Base-by-base conservation (phyloP, 2,329 filamentous ascomycete genomes). In the Stachybotrys echinatus region DNA sequence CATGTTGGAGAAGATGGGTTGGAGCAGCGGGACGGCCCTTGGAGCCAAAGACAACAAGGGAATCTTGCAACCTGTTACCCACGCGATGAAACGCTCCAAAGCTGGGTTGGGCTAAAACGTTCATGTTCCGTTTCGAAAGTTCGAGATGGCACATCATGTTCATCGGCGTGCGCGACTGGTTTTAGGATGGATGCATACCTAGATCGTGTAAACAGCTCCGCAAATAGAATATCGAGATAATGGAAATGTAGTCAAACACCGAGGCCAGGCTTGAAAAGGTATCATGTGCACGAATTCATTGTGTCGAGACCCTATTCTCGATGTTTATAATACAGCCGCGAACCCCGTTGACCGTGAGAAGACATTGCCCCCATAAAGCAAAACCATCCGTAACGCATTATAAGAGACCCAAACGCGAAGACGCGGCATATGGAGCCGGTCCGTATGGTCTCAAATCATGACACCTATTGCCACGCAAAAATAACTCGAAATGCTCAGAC, bases 1-100 rank as follows among this genome's bases (percentile, higher is more conserved):
- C 3, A 88, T 99, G 83, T 71, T 99, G 55, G 90, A 95, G 71
- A 97, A 94, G 71, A 97, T 97, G 94, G 94, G 94, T 4, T 99
- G 94, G 92, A 88, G 81, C 53, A 86, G 79, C 48, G 94, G 94
- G 5, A 95, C 86, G 62, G 88, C 88, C 2, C 77, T 99, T 1
- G 94, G 94, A 48, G 83, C 88, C 12, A 64, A 75, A 1, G 84
- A 95, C 55, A 96, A 95, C 66, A 89, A 94, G 67, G 94, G 94
- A 27, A 94, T 96, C 48, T 69, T 95, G 55, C 83, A 89, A 53
- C 92, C 92, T 1, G 87, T 99, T 21, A 79, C 84, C 22, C 92
- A 96, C 55, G 82, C 94, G 22, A 87, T 99, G 58, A 96, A 95
- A 72, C 88, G 84, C 37, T 84, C 82, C 10, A 95, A 91, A 65